phyloP scores from a whole-genome alignment of 2,329 filamentous ascomycete genomes.

The Lojkania enalia region DNA sequence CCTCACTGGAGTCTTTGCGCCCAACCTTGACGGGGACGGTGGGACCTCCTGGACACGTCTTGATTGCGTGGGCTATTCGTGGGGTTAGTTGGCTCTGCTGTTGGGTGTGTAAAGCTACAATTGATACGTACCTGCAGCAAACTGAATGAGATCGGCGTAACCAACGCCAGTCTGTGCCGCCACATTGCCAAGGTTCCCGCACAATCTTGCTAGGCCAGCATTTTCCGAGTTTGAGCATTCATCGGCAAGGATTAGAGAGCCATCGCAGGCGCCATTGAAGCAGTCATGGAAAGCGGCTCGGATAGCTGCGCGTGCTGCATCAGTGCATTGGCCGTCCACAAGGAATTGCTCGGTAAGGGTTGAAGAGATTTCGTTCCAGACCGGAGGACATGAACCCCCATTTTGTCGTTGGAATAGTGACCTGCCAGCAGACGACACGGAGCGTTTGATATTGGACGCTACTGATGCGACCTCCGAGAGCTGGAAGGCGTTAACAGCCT shows the following conservation, averaged over 20 bases:
- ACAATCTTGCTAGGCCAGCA: conserved; percentile 50
- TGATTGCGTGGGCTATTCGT: conserved; percentile 37
- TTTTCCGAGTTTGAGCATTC: conserved; percentile 46
- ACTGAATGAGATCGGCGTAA: conserved; percentile 42
- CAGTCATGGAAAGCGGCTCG: conserved; percentile 42
- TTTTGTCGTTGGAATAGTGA: conserved; percentile 8
- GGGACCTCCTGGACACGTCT: conserved; percentile 41
- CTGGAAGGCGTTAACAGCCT: conserved; percentile 29
- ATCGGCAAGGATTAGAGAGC: conserved; percentile 40
- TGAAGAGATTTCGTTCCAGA: conserved; percentile 39
- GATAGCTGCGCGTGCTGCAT: conserved; percentile 41
- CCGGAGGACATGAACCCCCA: conserved; percentile 27
- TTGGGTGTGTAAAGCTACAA: conserved; percentile 72
- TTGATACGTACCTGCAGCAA: conserved; percentile 32
- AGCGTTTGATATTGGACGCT: conserved; percentile 21
- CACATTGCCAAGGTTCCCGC: conserved; percentile 44
- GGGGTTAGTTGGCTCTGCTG: conserved; percentile 63
- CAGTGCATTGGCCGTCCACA: conserved; percentile 39
- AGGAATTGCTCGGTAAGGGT: conserved; percentile 39
- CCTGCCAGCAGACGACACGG: conserved; percentile 13
- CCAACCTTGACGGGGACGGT: conserved; percentile 39
- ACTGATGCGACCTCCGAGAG: conserved; percentile 23
- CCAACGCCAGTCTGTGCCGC: conserved; percentile 46
- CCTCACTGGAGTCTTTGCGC: conserved; percentile 32
- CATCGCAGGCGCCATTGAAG: conserved; percentile 43